Conservation (phyloP, 2,329 filamentous ascomycete species). For the Aspergillus novofumigatus region DNA sequence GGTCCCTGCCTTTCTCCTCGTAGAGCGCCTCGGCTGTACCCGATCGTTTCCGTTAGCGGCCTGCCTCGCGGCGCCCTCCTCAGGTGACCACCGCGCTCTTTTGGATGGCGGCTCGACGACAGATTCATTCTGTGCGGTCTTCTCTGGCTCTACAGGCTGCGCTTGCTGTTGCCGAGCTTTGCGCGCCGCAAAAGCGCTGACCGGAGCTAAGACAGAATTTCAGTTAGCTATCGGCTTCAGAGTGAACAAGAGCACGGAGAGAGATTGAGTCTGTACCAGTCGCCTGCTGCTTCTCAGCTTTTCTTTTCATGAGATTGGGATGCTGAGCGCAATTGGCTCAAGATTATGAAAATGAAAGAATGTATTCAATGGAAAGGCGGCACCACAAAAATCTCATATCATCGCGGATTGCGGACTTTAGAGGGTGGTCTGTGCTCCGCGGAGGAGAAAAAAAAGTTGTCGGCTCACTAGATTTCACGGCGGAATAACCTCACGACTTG, state of each 20-base stretch:
- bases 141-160: constrained; percentile 19
- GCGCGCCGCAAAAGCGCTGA: constrained; percentile 42
- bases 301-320: constrained; percentile 29
- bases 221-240: constrained; percentile 4
- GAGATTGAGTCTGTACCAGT: constrained; percentile 22
- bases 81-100: constrained; percentile 27
- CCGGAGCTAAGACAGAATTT: constrained; percentile 24
- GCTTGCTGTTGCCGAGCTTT: constrained; percentile 36
- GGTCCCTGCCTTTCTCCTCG: constrained; percentile 16
- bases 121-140: constrained; percentile 14
- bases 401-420: constrained; percentile 18
- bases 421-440: constrained; percentile 38
- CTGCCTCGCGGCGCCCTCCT: constrained; percentile 13
- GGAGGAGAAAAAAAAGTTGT: constrained; percentile 39
- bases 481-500: constrained; percentile 6
- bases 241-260: neutral
- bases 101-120: constrained; percentile 33
- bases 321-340: neutral
- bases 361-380: neutral
- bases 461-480: constrained; percentile 6
- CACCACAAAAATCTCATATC: neutral
- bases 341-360: neutral
- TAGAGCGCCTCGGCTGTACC: constrained; percentile 16
- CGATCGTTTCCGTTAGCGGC: constrained; percentile 11
- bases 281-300: constrained; percentile 34